A percentile compares a stretch with the other conserved stretches of the same genome.
These are phyloP conservation scores for Cardiospermum halicacabum DNA, from an alignment of 345 rosid species.

Conservation along the genomic window DNA sequence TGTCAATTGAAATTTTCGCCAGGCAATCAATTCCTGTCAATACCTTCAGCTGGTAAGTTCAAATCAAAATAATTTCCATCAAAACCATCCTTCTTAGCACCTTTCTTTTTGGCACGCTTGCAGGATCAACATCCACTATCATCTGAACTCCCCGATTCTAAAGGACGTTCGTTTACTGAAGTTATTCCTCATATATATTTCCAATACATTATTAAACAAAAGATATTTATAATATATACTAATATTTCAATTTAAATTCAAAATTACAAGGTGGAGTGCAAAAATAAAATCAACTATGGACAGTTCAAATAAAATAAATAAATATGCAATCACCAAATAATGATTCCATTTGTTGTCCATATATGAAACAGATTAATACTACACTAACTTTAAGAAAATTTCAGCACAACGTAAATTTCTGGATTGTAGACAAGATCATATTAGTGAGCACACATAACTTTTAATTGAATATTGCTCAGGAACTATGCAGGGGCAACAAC, in stretches of 20 bases:
- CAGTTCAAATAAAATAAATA: background rate
- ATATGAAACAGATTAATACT: background rate
- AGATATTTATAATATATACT: background rate
- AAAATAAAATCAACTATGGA: background rate
- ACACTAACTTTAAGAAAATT: background rate
- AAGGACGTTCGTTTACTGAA: constrained; percentile 33
- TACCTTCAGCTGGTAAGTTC: constrained; percentile 70
- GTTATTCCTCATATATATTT: constrained; percentile 33
- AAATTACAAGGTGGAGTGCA: background rate
- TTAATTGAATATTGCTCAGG: background rate
- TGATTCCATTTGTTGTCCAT: background rate
- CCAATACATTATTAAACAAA: background rate
- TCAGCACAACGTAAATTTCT: background rate
- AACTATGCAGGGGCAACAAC: background rate
- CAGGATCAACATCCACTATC: constrained; percentile 44
- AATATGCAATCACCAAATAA: background rate
- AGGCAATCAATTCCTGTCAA: constrained; percentile 41
- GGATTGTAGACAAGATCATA: background rate
- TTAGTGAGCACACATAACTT: background rate
- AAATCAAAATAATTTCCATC: constrained; percentile 54
- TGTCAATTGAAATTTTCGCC: constrained; percentile 9
- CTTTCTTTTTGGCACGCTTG: constrained; percentile 60
- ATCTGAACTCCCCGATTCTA: constrained; percentile 42
- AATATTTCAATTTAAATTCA: background rate
- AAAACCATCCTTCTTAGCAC: no score